phyloP scores from a whole-genome alignment of 1,139 yeast genomes.

The Nakaseomyces bracarensis region DNA sequence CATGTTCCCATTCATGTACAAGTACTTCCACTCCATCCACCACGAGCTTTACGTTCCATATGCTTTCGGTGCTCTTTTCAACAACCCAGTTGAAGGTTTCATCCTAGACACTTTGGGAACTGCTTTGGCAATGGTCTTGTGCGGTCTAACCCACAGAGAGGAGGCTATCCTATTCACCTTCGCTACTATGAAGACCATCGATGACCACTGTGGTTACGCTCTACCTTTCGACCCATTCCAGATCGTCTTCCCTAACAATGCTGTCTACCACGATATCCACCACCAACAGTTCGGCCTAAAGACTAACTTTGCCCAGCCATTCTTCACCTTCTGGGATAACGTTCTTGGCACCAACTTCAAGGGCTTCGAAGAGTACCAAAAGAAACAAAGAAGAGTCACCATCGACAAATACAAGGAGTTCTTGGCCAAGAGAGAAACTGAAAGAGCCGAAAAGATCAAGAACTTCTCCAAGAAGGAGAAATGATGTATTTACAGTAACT shows the following conservation, averaged over 20 bases:
- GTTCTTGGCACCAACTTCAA: constrained; percentile 63
- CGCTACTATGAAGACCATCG: constrained; percentile 92
- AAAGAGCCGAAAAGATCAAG: constrained; percentile 16
- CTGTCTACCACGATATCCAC: constrained; percentile 93
- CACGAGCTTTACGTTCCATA: constrained; percentile 92
- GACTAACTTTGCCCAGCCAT: constrained; percentile 92
- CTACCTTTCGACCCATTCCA: constrained; percentile 89
- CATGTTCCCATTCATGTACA: constrained; percentile 63
- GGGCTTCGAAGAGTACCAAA: constrained; percentile 52
- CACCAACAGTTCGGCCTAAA: constrained; percentile 95
- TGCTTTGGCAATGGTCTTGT: constrained; percentile 63
- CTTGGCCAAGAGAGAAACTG: constrained; percentile 38
- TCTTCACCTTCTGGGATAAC: constrained; percentile 88
- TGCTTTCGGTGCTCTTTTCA: constrained; percentile 92
- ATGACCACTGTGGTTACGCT: constrained; percentile 95
- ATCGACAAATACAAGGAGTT: constrained; percentile 54
- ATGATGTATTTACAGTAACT: constrained; percentile 3
- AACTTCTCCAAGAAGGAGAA: constrained; percentile 10
- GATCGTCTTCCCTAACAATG: constrained; percentile 81
- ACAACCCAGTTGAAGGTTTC: constrained; percentile 90
- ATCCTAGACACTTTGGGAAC: constrained; percentile 87
- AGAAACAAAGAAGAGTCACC: constrained; percentile 50
- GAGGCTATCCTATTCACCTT: constrained; percentile 65
- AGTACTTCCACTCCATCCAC: constrained; percentile 84
- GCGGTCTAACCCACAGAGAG: constrained; percentile 69